A percentile compares a stretch with the other conserved stretches of the same genome.
These are phyloP conservation scores for Talaromyces albobiverticillius DNA, from an alignment of 2,329 filamentous ascomycete genomes.

Conservation along the genomic window DNA sequence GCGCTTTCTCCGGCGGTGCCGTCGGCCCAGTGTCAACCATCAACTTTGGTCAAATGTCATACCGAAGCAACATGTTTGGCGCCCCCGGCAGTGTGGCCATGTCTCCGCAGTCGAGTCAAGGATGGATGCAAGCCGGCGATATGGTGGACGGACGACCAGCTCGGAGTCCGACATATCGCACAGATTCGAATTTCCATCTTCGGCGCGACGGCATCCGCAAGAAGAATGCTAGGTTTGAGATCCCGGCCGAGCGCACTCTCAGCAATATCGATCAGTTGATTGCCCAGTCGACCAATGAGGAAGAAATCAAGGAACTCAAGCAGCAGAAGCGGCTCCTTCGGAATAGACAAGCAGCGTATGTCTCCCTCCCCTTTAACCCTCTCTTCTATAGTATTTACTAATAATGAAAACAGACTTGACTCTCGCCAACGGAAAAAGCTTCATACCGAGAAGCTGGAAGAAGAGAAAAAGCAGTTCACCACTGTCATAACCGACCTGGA, in stretches of 20 bases:
- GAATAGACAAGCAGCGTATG: slow-evolving; percentile 95
- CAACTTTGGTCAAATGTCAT: slow-evolving; percentile 37
- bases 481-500: slow-evolving; percentile 74
- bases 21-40: slow-evolving; percentile 40
- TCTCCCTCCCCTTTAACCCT: slow-evolving; percentile 29
- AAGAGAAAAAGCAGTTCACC: slow-evolving; percentile 91
- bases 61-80: slow-evolving; percentile 51
- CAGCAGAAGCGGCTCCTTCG: slow-evolving; percentile 92
- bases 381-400: neutral
- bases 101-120: slow-evolving; percentile 62
- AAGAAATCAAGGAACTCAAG: slow-evolving; percentile 96
- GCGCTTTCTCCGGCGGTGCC: slow-evolving; percentile 42
- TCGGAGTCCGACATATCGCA: slow-evolving; percentile 65
- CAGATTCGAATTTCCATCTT: slow-evolving; percentile 69
- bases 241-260: slow-evolving; percentile 88
- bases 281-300: slow-evolving; percentile 72
- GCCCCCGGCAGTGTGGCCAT: slow-evolving; percentile 51
- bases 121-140: slow-evolving; percentile 50
- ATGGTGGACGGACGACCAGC: slow-evolving; percentile 52
- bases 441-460: slow-evolving; percentile 93
- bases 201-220: slow-evolving; percentile 90
- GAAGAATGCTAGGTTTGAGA: slow-evolving; percentile 98
- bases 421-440: slow-evolving; percentile 97
- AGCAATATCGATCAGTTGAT: slow-evolving; percentile 95
- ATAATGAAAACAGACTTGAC: slow-evolving; percentile 64